Percentiles rank a stretch among this genome's conserved stretches.
Evolutionary conservation across 1,284 basidiomycete genomes (phyloP).

Genomic region (Papiliotrema nemorosa): DNA sequence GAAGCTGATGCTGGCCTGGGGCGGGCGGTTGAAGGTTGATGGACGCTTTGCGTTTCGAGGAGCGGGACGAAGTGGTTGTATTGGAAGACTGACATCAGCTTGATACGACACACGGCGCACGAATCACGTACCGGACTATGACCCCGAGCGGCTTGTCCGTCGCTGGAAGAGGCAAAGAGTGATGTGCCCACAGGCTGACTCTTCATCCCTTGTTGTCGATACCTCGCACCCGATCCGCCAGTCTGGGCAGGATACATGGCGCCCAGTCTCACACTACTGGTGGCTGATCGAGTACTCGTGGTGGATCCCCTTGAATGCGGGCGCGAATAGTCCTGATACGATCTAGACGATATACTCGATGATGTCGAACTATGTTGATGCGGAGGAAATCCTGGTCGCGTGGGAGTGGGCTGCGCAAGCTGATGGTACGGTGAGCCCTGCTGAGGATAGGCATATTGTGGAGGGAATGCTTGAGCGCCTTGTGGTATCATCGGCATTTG

Average conservation of each 20-base stretch:
- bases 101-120: background rate
- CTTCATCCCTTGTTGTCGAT: slow-evolving; percentile 41
- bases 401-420: slow-evolving; percentile 38
- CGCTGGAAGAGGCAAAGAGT: slow-evolving; percentile 15
- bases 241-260: slow-evolving; percentile 34
- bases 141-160: slow-evolving; percentile 19
- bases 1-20: slow-evolving; percentile 41
- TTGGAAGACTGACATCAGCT: slow-evolving; percentile 14
- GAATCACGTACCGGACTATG: slow-evolving; percentile 44
- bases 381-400: slow-evolving; percentile 23
- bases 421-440: slow-evolving; percentile 2
- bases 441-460: slow-evolving; percentile 1
- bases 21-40: slow-evolving; percentile 32
- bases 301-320: slow-evolving; percentile 46
- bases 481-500: slow-evolving; percentile 42
- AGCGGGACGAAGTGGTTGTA: slow-evolving; percentile 41
- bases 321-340: slow-evolving; percentile 41
- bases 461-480: slow-evolving; percentile 20
- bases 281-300: slow-evolving; percentile 39
- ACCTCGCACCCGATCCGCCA: slow-evolving; percentile 16
- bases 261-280: slow-evolving; percentile 41
- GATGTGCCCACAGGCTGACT: slow-evolving; percentile 22
- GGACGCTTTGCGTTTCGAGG: slow-evolving; percentile 32
- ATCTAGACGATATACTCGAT: slow-evolving; percentile 41
- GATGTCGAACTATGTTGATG: slow-evolving; percentile 39